Base-by-base conservation (phyloP, 2,329 filamentous ascomycete genomes). In the Alternaria burnsii region DNA sequence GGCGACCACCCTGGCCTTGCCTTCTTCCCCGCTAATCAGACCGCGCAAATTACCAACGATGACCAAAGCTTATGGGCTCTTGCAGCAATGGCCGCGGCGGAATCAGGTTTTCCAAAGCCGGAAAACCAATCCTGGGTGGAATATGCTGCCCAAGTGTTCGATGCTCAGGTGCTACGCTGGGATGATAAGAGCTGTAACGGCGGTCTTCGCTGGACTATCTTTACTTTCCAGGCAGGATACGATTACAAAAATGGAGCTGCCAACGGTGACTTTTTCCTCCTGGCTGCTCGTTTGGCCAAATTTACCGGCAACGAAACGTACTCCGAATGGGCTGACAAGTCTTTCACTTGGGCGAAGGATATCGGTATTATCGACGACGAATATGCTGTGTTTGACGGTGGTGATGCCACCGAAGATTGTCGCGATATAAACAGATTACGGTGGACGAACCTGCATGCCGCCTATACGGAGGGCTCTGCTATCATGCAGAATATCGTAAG, bases 251-350 rank as follows among this genome's bases (percentile, higher is more conserved):
- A 93, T 79, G 84, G 86, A 11, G 84, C 91, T 65, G 88, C 88
- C 58, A 94, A 93, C 73, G 91, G 90, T 32, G 88, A 88, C 12
- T 88, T 96, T 76, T 93, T 96, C 78, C 89, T 94, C 73, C 83
- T 96, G 26, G 88, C 90, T 3, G 90, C 92, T 0, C 88, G 91
- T 10, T 83, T 94, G 14, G 90, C 89, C 4, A 85, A 88, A 40
- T 86, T 86, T 51, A 91, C 89, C 0, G 86, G 86, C 7, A 89
- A 91, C 70, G 73, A 82, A 4, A 77, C 74, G 1, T 78, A 77
- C 50, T 47, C 62, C 16, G 83, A 89, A 6, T 92, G 89, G 89
- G 90, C 89, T 1, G 76, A 84, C 41, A 87, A 85, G 68, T 77
- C 86, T 6, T 91, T 88, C 86, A 82, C 85, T 46, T 88, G 81